Base-by-base conservation (phyloP, 768 basidiomycete genomes). In the Sporobolomyces pararoseus region DNA sequence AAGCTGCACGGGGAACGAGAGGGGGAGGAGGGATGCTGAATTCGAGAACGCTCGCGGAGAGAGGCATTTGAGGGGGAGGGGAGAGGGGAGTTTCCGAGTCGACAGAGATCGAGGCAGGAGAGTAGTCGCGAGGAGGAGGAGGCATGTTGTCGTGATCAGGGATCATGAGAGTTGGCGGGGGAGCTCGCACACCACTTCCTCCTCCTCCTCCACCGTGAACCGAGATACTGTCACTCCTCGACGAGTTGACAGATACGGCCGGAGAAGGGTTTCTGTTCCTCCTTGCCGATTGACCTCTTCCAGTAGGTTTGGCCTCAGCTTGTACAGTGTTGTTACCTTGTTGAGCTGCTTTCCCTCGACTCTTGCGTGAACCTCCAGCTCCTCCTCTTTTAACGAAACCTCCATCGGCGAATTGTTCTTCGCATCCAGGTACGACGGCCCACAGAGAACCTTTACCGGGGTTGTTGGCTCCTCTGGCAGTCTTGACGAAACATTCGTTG, bases 401-500 rank as follows among this genome's bases (percentile, higher is more conserved):
- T 39, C 91, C 91, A 44, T 86, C 87, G 66, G 85, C 83, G 76
- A 95, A 95, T 75, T 91, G 92, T 29, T 86, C 85, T 53, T 91
- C 78, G 76, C 90, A 89, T 63, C 88, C 86, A 66, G 90, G 87
- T 79, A 85, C 88, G 71, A 94, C 89, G 3, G 89, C 89, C 92
- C 92, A 94, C 39, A 88, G 84, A 29, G 89, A 90, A 55, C 91
- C 85, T 39, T 92, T 90, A 39, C 89, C 84, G 31, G 75, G 77
- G 67, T 90, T 78, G 62, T 77, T 87, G 34, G 78, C 72, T 9
- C 75, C 77, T 27, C 92, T 83, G 4, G 86, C 85, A 0, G 88
- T 79, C 69, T 95, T 96, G 71, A 91, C 86, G 79, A 96, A 97
- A 75, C 88, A 89, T 44, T 88, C 86, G 51, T 94, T 95, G 4